Evolutionary conservation across 2,329 filamentous ascomycete species (phyloP), one percentile per base, ranked within the genome.

Genomic region (Cladosporium oxysporum): DNA sequence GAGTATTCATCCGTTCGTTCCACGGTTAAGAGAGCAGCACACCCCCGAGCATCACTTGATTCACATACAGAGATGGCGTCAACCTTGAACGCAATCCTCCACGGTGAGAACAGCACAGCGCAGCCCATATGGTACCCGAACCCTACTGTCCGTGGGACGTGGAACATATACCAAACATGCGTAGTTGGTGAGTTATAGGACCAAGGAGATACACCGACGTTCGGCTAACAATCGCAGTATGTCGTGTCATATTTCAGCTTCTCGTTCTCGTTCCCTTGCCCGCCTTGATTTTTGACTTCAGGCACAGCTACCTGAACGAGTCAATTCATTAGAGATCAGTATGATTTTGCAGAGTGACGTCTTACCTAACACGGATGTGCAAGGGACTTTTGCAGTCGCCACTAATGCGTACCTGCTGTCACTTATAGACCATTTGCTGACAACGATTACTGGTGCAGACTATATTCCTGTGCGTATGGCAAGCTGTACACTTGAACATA

Each of bases 401-500:
- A 11, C 8, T 33, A 8, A 33, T 4, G 12, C 33, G 14, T 35
- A 35, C 1, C 3, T 14, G 4, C 33, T 14, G 12, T 5, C 33
- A 35, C 5, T 5, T 16, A 35, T 35, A 41, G 35, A n/a, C 18
- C 21, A 23, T 31, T 55, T 65, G 12, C 66, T 62, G 41, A 62
- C 57, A 4, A 7, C 65, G 61, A 6, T 16, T 62, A 12, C 58
- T 67, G 28, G 4, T 8, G 26, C 18, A 58, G 33, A 64, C 62
- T 1, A 50, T 69, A 28, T 23, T 64, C 49, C 58, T 69, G 3
- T 71, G 69, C 33, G 58, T 69, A 18, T 71, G 67, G 62, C 66
- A 60, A 12, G 64, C 68, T 14, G 49, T 70, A 23, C 69, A 71
- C 31, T 50, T 71, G 28, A 71, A 71, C 31, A 37, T 69, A 8